Evolutionary conservation across 768 basidiomycete species (phyloP).

Genomic region (Naganishia vishniacii): DNA sequence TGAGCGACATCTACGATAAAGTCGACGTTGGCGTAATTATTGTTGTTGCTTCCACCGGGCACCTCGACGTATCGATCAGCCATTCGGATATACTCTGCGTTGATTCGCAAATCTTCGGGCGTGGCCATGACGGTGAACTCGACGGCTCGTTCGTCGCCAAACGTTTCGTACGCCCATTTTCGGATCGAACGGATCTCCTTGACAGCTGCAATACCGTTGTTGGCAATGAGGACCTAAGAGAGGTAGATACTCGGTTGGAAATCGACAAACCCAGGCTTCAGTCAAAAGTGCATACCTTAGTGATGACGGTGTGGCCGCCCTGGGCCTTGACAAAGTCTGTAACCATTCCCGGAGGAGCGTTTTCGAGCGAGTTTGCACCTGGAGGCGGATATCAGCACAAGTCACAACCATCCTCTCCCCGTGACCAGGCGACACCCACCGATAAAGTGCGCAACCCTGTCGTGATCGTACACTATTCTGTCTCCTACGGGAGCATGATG

Average conservation of each 20-base stretch:
- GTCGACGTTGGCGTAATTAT: slow-evolving; percentile 99
- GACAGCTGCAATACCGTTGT: slow-evolving; percentile 98
- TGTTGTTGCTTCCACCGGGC: slow-evolving; percentile 95
- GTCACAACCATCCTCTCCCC: too few species aligned
- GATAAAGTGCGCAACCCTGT: slow-evolving; percentile 62
- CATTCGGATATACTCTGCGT: slow-evolving; percentile 99
- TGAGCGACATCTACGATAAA: slow-evolving; percentile 97
- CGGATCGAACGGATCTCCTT: slow-evolving; percentile 98
- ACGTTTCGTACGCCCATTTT: slow-evolving; percentile 99
- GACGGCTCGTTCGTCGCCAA: slow-evolving; percentile 88
- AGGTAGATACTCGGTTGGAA: background rate
- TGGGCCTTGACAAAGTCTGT: slow-evolving; percentile 83
- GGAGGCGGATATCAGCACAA: slow-evolving; percentile 4
- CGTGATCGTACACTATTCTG: slow-evolving; percentile 52
- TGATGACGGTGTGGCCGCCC: slow-evolving; percentile 97
- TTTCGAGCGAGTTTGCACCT: slow-evolving; percentile 91
- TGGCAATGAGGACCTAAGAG: slow-evolving; percentile 86
- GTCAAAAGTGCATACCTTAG: slow-evolving; percentile 62
- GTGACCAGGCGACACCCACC: too few species aligned
- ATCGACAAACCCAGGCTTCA: background rate
- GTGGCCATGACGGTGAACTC: slow-evolving; percentile 99
- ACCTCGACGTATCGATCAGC: slow-evolving; percentile 99
- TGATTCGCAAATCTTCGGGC: slow-evolving; percentile 89
- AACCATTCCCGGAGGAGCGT: slow-evolving; percentile 69
- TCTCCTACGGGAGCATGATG: slow-evolving; percentile 10